Evolutionary conservation across 2,329 filamentous ascomycete genomes (phyloP).

Genomic region (Clarireedia hainanense): DNA sequence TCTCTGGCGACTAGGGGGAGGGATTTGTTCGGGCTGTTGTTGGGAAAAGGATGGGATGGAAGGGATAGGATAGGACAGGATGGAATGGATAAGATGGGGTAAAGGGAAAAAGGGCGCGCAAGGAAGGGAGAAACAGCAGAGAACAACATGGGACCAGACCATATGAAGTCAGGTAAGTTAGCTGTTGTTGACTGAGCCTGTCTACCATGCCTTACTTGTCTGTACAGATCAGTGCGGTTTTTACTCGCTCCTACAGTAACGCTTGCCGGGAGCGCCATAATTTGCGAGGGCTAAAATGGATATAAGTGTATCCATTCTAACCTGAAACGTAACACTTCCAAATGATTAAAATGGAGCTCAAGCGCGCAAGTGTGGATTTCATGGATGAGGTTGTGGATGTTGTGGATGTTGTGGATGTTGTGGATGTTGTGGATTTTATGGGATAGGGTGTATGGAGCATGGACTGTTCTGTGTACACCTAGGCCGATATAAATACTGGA

Average conservation of each 20-base stretch:
- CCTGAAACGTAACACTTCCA: neutral
- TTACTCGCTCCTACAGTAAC: conserved; percentile 5
- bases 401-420: conserved; percentile 3
- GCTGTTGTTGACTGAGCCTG: neutral
- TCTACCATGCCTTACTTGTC: conserved; percentile 2
- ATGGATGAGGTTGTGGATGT: neutral
- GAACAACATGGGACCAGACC: no score
- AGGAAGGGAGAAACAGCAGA: neutral
- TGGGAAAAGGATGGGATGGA: neutral
- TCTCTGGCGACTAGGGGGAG: neutral
- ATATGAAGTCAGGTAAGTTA: no score
- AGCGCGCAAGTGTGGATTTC: conserved; percentile 1
- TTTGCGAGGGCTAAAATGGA: conserved; percentile 4
- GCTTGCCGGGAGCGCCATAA: conserved; percentile 5
- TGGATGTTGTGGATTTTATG: neutral
- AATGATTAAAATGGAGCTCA: conserved; percentile 5
- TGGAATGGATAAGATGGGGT: no score
- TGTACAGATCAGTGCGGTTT: neutral
- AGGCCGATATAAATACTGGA: neutral
- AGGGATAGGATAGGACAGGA: neutral
- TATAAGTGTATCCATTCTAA: neutral
- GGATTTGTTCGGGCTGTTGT: neutral
- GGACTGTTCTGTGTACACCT: neutral
- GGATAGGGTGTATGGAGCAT: no score
- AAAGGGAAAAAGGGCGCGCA: conserved; percentile 11